These are phyloP conservation scores for Suhomyces ambrosiae DNA, from an alignment of 1,139 yeast species.

Conservation along the genomic window DNA sequence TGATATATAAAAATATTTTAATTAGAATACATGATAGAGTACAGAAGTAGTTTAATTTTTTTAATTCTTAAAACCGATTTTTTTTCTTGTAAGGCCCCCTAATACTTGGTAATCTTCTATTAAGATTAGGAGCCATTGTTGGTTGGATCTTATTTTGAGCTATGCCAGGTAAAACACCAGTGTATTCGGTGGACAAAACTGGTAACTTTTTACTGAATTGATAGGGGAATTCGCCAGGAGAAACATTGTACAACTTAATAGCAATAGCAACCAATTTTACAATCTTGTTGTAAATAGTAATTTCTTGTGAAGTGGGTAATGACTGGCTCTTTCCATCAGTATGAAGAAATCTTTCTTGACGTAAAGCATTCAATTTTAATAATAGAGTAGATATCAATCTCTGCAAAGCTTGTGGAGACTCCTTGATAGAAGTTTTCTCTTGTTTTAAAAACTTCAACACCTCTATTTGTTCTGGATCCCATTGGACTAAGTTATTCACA, in stretches of 20 bases:
- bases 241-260: constrained; percentile 30
- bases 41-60: constrained; percentile 4
- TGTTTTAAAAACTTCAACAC: constrained; percentile 30
- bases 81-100: constrained; percentile 47
- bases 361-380: constrained; percentile 60
- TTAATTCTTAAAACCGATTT: constrained; percentile 20
- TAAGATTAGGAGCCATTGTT: constrained; percentile 7
- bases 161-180: constrained; percentile 79
- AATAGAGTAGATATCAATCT: constrained; percentile 59
- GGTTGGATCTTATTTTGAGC: constrained; percentile 25
- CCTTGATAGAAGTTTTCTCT: constrained; percentile 27
- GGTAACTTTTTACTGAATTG: constrained; percentile 56
- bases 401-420: constrained; percentile 40
- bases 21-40: constrained; percentile 13
- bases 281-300: constrained; percentile 44
- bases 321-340: constrained; percentile 33
- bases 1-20: constrained; percentile 44
- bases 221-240: constrained; percentile 34
- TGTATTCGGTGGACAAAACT: constrained; percentile 69
- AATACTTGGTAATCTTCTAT: constrained; percentile 40
- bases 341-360: constrained; percentile 55
- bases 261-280: constrained; percentile 36
- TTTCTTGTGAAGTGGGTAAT: constrained; percentile 34
- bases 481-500: constrained; percentile 36
- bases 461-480: constrained; percentile 39